phyloP scores from a whole-genome alignment of 1,139 yeast species.

The Protomyces inouyei region DNA sequence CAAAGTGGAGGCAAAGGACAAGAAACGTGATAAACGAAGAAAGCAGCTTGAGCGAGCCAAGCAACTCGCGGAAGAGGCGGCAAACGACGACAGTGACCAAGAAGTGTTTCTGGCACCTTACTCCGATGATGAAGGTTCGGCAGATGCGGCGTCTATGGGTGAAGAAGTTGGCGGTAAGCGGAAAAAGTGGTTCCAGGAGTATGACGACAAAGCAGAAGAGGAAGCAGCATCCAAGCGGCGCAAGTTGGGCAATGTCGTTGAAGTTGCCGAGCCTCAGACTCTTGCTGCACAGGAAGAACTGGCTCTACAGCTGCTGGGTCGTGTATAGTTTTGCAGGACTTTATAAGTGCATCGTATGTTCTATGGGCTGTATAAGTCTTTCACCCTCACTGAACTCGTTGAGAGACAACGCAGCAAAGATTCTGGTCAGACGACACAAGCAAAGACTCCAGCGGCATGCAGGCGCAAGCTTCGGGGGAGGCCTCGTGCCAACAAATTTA shows the following conservation, averaged over 20 bases:
- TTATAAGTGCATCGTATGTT: background rate
- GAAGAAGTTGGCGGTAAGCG: background rate
- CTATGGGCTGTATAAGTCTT: background rate
- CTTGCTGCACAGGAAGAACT: conserved; percentile 22
- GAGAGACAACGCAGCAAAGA: too few relatives aligned
- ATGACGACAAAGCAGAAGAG: conserved; percentile 11
- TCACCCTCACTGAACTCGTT: background rate
- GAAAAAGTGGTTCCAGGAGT: conserved; percentile 25
- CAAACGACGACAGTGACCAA: conserved; percentile 34
- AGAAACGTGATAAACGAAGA: conserved; percentile 83
- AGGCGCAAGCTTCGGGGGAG: too few relatives aligned
- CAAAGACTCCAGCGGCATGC: too few relatives aligned
- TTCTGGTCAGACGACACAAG: too few relatives aligned
- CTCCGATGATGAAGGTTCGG: conserved; percentile 30
- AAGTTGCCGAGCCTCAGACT: conserved; percentile 21
- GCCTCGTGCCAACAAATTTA: too few relatives aligned
- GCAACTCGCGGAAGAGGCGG: conserved; percentile 39
- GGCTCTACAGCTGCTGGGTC: conserved; percentile 18
- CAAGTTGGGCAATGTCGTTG: conserved; percentile 18
- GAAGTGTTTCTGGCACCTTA: conserved; percentile 27
- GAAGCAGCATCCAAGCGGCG: conserved; percentile 11
- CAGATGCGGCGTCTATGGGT: background rate
- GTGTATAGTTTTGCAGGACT: background rate
- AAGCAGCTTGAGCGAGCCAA: conserved; percentile 69
- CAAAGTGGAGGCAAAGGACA: conserved; percentile 73